Evolutionary conservation across 768 basidiomycete species (phyloP).

Genomic region (Tubosaeta sp.): DNA sequence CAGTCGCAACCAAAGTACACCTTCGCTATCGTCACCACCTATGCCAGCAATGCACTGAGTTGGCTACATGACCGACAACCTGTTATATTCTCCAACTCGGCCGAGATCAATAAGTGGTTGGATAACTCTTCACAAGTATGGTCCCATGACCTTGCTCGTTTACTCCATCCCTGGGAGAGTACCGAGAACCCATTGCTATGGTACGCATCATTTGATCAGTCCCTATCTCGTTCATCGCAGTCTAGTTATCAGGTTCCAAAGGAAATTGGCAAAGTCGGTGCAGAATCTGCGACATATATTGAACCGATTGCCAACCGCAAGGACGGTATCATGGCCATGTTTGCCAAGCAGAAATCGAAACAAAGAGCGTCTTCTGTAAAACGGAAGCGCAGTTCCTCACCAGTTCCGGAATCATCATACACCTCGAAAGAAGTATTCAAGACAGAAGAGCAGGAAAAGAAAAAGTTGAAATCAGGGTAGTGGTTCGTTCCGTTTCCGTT

Average conservation of each 20-base stretch:
- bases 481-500: not conserved
- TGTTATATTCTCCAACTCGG: conserved; percentile 64
- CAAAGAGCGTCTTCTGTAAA: conserved; percentile 16
- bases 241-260: conserved; percentile 80
- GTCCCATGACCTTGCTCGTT: conserved; percentile 52
- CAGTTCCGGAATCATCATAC: conserved; percentile 4
- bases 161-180: conserved; percentile 61
- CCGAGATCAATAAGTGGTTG: conserved; percentile 71
- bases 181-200: conserved; percentile 54
- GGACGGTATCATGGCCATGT: conserved; percentile 85
- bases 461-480: conserved; percentile 19
- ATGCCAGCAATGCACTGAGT: conserved; percentile 58
- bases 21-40: conserved; percentile 87
- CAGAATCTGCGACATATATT: conserved; percentile 77
- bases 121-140: conserved; percentile 67
- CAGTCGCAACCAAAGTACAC: conserved; percentile 61
- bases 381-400: conserved; percentile 26
- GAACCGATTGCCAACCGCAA: conserved; percentile 73
- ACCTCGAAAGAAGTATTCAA: not conserved
- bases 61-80: conserved; percentile 95
- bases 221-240: not conserved
- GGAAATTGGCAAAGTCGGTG: conserved; percentile 89
- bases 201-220: conserved; percentile 36
- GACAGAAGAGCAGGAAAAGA: conserved; percentile 15
- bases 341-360: conserved; percentile 53